Evolutionary conservation across 805 yeast genomes (phyloP), one percentile per base, ranked within the genome.

Genomic region (Osmozyma mogii): DNA sequence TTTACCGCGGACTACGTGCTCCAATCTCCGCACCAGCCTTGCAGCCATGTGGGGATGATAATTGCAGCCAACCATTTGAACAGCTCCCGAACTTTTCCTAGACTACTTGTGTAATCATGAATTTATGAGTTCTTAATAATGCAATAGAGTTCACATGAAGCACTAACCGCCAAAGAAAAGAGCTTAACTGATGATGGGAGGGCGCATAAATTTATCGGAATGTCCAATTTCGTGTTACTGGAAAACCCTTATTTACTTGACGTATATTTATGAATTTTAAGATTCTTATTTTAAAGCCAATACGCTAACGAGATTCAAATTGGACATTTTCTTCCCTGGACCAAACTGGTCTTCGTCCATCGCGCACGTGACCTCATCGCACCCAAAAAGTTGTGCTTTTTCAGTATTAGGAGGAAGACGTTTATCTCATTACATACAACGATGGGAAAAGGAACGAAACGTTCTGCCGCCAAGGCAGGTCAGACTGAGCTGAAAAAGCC

Each of bases 381-480:
- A 40, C 37, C 26, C 29, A 25, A 26, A 24, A 24, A 25, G 22
- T 27, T 25, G 21, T 20, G 16, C 22, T 11, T 15, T 10, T 27
- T 27, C 11, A 20, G 13, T 10, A 13, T 12, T 11, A n/a, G 10
- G 9, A 21, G 6, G 14, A n/a, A 17, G 12, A 9, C 7, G 6
- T 9, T 9, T 13, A 14, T 22, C 16, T 24, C 5, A 10, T 18
- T 18, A 16, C n/a, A 15, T 16, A 11, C 18, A 21, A 35, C 20
- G 18, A 41, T 41, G 46, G 43, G 39, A 12, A 58, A 48, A 42
- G 60, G 60, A n/a, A 41, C 43, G 23, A 59, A 57, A 40, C 52
- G 64, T 40, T 24, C 55, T 9, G 49, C 49, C 19, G 24, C 40
- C 13, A 39, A 41, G 32, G 43, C 24, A 12, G 35, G 21, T 25